phyloP scores from a whole-genome alignment of 2,329 filamentous ascomycete species.

The Curvularia hawaiiensis region DNA sequence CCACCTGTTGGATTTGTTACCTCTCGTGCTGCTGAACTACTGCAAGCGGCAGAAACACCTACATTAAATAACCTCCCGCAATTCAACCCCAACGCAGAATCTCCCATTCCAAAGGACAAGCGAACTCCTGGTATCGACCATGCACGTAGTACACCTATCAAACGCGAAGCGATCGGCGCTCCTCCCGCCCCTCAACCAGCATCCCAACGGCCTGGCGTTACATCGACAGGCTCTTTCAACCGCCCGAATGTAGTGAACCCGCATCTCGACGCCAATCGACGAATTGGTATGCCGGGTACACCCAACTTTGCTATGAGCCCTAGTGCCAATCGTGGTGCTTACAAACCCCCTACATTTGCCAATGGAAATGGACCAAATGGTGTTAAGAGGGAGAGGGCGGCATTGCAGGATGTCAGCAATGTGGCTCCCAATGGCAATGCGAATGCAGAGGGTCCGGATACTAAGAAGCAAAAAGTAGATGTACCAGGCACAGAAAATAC shows the following conservation, averaged over 20 bases:
- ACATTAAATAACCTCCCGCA: slow-evolving; percentile 42
- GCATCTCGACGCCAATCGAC: slow-evolving; percentile 52
- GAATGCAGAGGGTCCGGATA: slow-evolving; percentile 39
- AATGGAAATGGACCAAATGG: slow-evolving; percentile 23
- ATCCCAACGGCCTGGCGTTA: slow-evolving; percentile 17
- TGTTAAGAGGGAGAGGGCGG: slow-evolving; percentile 41
- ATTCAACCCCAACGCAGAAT: slow-evolving; percentile 57
- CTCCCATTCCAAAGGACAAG: slow-evolving; percentile 72
- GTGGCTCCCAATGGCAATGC: slow-evolving; percentile 32
- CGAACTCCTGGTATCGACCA: slow-evolving; percentile 90
- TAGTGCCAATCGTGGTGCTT: slow-evolving; percentile 50
- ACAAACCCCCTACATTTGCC: slow-evolving; percentile 51
- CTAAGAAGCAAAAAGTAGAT: slow-evolving; percentile 50
- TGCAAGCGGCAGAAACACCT: slow-evolving; percentile 45
- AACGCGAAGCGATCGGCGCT: slow-evolving; percentile 51
- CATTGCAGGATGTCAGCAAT: slow-evolving; percentile 55
- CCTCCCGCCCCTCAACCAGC: slow-evolving; percentile 23
- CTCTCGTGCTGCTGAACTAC: slow-evolving; percentile 50
- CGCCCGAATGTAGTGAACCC: slow-evolving; percentile 55
- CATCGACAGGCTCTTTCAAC: slow-evolving; percentile 21
- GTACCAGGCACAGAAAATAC: slow-evolving; percentile 33
- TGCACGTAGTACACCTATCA: slow-evolving; percentile 73
- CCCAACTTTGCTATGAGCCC: slow-evolving; percentile 47
- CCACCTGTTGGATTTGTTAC: slow-evolving; percentile 54
- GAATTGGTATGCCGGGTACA: slow-evolving; percentile 57